Conservation (phyloP, 768 basidiomycete species). For the Boletus sp. region DNA sequence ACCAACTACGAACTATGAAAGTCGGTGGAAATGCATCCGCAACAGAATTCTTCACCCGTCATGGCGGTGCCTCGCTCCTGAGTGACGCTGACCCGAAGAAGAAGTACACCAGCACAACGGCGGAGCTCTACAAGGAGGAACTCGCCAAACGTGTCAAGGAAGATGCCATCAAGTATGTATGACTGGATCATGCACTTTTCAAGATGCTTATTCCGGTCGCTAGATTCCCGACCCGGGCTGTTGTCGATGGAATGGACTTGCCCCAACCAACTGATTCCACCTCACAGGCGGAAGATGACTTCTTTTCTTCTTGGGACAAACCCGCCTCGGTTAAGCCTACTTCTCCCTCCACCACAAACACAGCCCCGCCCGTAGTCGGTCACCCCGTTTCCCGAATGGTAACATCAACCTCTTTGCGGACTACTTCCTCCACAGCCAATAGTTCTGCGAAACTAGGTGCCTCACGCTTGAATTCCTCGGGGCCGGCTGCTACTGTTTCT, state of each 20-base stretch:
- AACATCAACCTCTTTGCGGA: slow-evolving; percentile 60
- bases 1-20: slow-evolving; percentile 94
- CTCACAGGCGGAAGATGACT: slow-evolving; percentile 74
- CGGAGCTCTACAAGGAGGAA: slow-evolving; percentile 91
- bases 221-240: slow-evolving; percentile 75
- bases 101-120: slow-evolving; percentile 82
- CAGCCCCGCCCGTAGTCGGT: slow-evolving; percentile 59
- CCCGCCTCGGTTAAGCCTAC: slow-evolving; percentile 54
- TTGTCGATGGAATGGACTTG: slow-evolving; percentile 76
- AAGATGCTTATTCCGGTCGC: not conserved
- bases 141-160: slow-evolving; percentile 75
- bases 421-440: slow-evolving; percentile 33
- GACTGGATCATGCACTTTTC: not conserved
- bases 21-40: slow-evolving; percentile 88
- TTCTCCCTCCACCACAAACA: slow-evolving; percentile 47
- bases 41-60: slow-evolving; percentile 84
- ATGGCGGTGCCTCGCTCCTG: slow-evolving; percentile 72
- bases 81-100: slow-evolving; percentile 77
- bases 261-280: slow-evolving; percentile 37
- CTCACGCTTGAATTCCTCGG: slow-evolving; percentile 42
- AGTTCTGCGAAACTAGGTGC: slow-evolving; percentile 39
- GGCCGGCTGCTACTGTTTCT: slow-evolving; percentile 29
- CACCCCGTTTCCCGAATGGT: slow-evolving; percentile 57
- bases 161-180: slow-evolving; percentile 61
- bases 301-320: slow-evolving; percentile 97